These are phyloP conservation scores for Prunus kanzakura DNA, from an alignment of 306 rosid genomes.

Conservation along the genomic window DNA sequence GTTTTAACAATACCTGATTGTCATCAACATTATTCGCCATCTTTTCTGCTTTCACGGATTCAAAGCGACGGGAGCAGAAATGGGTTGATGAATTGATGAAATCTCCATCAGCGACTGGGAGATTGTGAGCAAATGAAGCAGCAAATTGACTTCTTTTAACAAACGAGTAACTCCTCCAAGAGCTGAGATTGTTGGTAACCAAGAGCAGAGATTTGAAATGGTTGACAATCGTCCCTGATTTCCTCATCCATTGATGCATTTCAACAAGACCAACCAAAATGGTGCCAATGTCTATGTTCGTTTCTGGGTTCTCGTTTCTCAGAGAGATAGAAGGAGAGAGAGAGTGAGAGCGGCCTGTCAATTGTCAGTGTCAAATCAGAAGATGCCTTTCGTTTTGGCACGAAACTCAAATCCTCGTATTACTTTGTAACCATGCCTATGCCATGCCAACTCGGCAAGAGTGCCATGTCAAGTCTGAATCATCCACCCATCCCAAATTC, in stretches of 20 bases:
- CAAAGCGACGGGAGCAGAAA: constrained; percentile 39
- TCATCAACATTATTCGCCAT: constrained; percentile 27
- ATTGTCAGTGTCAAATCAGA: no score
- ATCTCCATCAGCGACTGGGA: constrained; percentile 3
- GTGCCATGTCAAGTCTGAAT: no score
- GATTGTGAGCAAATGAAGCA: constrained; percentile 6
- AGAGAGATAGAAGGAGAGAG: no score
- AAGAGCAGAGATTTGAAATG: constrained; percentile 32
- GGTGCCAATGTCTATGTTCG: no score
- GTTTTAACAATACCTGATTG: constrained; percentile 44
- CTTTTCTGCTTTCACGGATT: constrained; percentile 34
- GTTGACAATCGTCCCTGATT: constrained; percentile 31
- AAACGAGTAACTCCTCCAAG: neutral
- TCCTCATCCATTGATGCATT: constrained; percentile 47
- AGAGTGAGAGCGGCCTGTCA: no score
- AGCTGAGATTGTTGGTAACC: constrained; percentile 7
- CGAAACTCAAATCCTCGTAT: no score
- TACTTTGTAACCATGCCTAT: no score
- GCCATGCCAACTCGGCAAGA: no score
- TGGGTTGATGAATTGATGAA: neutral
- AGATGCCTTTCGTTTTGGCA: no score
- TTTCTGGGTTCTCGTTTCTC: no score
- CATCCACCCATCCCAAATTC: no score
- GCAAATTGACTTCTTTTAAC: neutral
- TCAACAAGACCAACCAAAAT: no score